Evolutionary conservation across 106 monocot genomes (phyloP).

Genomic region (Dioscorea zingiberensis): DNA sequence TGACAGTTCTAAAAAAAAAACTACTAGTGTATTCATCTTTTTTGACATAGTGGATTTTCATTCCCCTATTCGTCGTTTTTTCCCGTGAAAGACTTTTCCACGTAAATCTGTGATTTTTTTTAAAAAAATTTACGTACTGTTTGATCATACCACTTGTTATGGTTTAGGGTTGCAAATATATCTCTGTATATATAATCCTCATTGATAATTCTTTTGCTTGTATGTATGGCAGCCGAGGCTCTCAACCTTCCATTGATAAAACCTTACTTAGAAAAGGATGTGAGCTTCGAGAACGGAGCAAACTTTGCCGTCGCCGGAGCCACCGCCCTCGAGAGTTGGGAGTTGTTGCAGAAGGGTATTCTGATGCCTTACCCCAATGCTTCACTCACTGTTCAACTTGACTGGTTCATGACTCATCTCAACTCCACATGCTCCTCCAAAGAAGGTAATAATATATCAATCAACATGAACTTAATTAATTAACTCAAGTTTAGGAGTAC

Average conservation of each 20-base stretch:
- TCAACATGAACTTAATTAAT: no score
- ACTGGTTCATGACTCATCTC: constrained; percentile 28
- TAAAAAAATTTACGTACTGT: no score
- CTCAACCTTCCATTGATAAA: constrained; percentile 27
- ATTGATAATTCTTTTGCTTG: not conserved
- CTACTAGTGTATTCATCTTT: no score
- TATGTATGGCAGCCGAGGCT: constrained; percentile 9
- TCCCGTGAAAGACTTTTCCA: no score
- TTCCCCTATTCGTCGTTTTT: no score
- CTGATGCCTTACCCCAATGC: constrained; percentile 5
- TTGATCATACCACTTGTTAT: no score
- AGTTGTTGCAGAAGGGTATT: constrained; percentile 11
- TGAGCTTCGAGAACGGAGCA: constrained; percentile 23
- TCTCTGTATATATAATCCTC: not conserved
- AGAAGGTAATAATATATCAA: not conserved
- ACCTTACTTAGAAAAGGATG: constrained; percentile 19
- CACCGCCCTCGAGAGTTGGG: constrained; percentile 25
- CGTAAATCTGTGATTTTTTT: no score
- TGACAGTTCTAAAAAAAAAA: no score
- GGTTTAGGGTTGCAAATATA: no score
- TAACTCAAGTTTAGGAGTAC: not conserved
- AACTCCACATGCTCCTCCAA: constrained; percentile 20
- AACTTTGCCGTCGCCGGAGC: constrained; percentile 55
- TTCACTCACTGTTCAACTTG: constrained; percentile 27
- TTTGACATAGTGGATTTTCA: no score